Evolutionary conservation across 225 moss, liverwort and hornwort genomes (phyloP).

Genomic region (Anthoceros angustus): DNA sequence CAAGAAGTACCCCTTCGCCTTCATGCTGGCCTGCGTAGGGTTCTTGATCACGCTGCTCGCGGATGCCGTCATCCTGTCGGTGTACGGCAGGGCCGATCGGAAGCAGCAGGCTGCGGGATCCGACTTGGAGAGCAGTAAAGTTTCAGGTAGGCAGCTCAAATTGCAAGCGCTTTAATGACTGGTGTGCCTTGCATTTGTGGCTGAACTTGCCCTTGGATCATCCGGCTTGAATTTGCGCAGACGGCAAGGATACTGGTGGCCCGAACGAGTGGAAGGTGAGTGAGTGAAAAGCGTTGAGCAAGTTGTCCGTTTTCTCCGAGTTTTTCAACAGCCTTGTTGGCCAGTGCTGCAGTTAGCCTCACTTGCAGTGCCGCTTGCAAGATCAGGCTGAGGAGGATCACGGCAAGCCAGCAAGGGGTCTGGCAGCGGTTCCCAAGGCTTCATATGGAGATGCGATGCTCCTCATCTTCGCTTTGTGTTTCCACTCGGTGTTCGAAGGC

Average conservation of each 20-base stretch:
- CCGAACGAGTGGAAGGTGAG: neutral
- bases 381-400: neutral
- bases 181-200: no score
- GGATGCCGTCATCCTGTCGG: conserved; percentile 29
- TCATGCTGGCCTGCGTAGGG: conserved; percentile 42
- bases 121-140: neutral
- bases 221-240: neutral
- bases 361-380: no score
- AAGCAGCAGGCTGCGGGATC: neutral
- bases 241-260: neutral
- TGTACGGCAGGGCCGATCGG: conserved; percentile 11
- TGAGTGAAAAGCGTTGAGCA: neutral
- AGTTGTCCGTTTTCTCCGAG: neutral
- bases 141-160: neutral
- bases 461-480: conserved; percentile 52
- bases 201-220: neutral
- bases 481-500: conserved; percentile 58
- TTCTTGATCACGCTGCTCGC: conserved; percentile 41
- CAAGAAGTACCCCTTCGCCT: conserved; percentile 25
- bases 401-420: conserved; percentile 14
- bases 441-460: conserved; percentile 34
- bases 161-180: no score
- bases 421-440: conserved; percentile 23
- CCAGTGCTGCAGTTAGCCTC: no score
- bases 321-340: no score